Percentiles rank a stretch among this genome's conserved stretches.
Evolutionary conservation across 306 rosid genomes (phyloP).

Genomic region (Cicer pinnatifidum): DNA sequence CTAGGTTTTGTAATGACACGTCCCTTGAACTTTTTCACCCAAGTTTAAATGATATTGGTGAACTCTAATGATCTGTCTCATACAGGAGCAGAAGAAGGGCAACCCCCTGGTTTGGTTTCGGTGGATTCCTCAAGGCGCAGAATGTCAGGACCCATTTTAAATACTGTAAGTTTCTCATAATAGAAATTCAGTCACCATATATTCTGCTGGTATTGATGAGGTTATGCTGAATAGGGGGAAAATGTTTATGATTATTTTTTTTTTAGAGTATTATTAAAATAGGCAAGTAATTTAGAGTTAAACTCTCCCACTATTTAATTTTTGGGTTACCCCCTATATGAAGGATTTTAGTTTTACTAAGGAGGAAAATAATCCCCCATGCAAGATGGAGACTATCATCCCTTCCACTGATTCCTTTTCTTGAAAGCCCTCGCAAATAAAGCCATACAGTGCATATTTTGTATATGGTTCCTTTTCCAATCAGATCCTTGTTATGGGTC

Average conservation of each 20-base stretch:
- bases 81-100: slow-evolving; percentile 76
- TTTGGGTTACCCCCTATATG: too few relatives aligned
- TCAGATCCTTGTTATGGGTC: slow-evolving; percentile 10
- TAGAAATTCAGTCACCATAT: slow-evolving; percentile 53
- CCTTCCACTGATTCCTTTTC: not conserved
- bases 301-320: too few relatives aligned
- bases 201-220: slow-evolving; percentile 50
- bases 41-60: slow-evolving; percentile 10
- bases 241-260: too few relatives aligned
- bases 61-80: slow-evolving; percentile 30
- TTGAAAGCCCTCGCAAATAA: not conserved
- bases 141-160: slow-evolving; percentile 67
- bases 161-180: slow-evolving; percentile 57
- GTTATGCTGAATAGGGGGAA: slow-evolving; percentile 37
- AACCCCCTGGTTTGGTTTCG: slow-evolving; percentile 69
- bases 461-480: slow-evolving; percentile 15
- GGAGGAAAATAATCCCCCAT: too few relatives aligned
- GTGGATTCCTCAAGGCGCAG: slow-evolving; percentile 79
- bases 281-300: too few relatives aligned
- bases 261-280: too few relatives aligned
- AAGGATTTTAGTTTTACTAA: too few relatives aligned
- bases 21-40: not conserved
- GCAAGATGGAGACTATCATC: not conserved
- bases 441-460: slow-evolving; percentile 23
- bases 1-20: slow-evolving; percentile 24